Conservation (phyloP, 2,329 filamentous ascomycete species). For the Magnaporthiopsis incrustans region DNA sequence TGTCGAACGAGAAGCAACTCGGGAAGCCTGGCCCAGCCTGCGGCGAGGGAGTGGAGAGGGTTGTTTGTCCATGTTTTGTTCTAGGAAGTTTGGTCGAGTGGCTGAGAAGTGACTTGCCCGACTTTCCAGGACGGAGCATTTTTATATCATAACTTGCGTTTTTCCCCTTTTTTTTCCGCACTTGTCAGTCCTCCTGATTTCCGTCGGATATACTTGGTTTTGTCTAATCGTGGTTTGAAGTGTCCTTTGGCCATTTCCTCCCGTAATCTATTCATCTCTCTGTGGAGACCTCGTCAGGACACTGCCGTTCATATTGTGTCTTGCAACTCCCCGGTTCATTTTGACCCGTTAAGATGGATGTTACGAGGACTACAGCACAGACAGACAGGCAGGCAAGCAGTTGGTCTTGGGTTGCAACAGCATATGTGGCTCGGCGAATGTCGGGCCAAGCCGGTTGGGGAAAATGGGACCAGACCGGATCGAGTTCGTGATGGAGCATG, state of each 20-base stretch:
- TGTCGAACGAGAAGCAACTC: neutral
- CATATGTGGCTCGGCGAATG: too few species aligned
- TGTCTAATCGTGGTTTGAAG: neutral
- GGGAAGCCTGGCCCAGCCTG: neutral
- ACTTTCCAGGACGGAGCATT: neutral
- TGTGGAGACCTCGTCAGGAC: too few species aligned
- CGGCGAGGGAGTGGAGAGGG: neutral
- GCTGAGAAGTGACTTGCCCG: neutral
- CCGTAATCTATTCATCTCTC: too few species aligned
- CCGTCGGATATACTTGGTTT: neutral
- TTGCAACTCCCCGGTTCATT: too few species aligned
- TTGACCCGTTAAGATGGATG: too few species aligned
- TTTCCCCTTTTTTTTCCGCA: conserved; percentile 22
- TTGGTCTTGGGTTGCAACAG: too few species aligned
- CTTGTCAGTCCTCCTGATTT: neutral
- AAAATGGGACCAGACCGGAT: too few species aligned
- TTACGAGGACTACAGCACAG: too few species aligned
- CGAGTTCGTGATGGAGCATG: too few species aligned
- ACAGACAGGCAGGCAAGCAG: too few species aligned
- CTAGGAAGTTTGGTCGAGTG: neutral
- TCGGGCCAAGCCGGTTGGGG: too few species aligned
- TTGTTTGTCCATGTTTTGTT: neutral
- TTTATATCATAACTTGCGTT: conserved; percentile 41
- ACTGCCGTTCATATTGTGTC: too few species aligned
- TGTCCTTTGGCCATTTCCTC: neutral